Evolutionary conservation across 2,329 filamentous ascomycete genomes (phyloP).

Genomic region (Penicillium sp.): DNA sequence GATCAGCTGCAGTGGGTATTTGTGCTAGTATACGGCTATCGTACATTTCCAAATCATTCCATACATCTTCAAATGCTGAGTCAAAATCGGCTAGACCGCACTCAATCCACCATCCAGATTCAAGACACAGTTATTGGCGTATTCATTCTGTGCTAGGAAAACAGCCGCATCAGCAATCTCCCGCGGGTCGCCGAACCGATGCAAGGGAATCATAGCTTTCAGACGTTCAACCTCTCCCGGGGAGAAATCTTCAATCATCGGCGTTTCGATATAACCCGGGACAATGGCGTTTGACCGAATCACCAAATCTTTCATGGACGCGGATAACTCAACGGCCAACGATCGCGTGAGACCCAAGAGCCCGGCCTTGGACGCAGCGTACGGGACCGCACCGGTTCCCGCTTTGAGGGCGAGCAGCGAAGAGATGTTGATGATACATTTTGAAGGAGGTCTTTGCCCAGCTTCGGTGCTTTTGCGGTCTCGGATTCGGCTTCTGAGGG

Average conservation of each 20-base stretch:
- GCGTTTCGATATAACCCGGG: constrained; percentile 79
- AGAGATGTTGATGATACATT: constrained; percentile 80
- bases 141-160: constrained; percentile 76
- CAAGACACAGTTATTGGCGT: constrained; percentile 83
- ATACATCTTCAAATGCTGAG: background rate
- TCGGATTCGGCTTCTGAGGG: constrained; percentile 35
- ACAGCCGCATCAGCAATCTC: constrained; percentile 82
- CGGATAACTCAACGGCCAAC: constrained; percentile 37
- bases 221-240: constrained; percentile 31
- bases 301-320: constrained; percentile 60
- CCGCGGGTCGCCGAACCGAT: constrained; percentile 65
- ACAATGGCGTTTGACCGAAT: constrained; percentile 79
- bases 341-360: constrained; percentile 61
- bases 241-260: constrained; percentile 67
- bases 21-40: background rate
- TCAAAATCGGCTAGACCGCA: constrained; percentile 51
- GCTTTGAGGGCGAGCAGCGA: constrained; percentile 72
- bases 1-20: background rate
- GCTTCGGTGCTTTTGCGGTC: constrained; percentile 30
- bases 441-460: constrained; percentile 58
- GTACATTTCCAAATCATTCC: background rate
- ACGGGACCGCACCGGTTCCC: constrained; percentile 70
- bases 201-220: constrained; percentile 60
- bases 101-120: constrained; percentile 85
- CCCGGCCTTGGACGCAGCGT: constrained; percentile 80